Percentiles rank a stretch among this genome's conserved stretches.
These are phyloP conservation scores for Cytospora mali DNA, from an alignment of 2,329 filamentous ascomycete species.

Conservation along the genomic window DNA sequence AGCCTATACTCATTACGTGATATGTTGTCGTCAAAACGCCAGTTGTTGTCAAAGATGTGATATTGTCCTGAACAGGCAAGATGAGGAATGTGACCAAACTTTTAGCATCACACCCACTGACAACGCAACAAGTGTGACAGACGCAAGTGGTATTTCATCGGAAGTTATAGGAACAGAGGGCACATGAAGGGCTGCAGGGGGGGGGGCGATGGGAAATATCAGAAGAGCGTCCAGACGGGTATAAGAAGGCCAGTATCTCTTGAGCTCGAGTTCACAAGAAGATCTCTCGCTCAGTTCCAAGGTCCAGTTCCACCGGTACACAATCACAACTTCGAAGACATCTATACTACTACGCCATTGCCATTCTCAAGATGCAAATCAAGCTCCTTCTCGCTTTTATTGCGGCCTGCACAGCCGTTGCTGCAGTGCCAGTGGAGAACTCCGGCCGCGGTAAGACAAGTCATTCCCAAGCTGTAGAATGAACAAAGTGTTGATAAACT, in stretches of 20 bases:
- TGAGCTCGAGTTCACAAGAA: neutral
- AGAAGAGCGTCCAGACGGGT: neutral
- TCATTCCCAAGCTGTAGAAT: neutral
- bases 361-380: conserved; percentile 9
- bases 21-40: neutral
- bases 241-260: neutral
- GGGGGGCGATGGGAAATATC: neutral
- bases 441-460: conserved; percentile 6
- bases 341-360: neutral
- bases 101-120: neutral
- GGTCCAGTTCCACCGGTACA: neutral
- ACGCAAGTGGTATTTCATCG: neutral
- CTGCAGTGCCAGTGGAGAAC: conserved; percentile 10
- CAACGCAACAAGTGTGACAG: neutral
- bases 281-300: neutral
- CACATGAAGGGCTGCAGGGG: neutral
- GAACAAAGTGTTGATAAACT: neutral
- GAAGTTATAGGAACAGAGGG: neutral
- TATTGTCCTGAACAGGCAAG: neutral
- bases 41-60: neutral
- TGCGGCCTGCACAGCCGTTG: conserved; percentile 8
- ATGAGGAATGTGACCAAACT: neutral
- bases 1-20: neutral
- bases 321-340: neutral
- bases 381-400: conserved; percentile 6